Evolutionary conservation across 371 early-diverging fungal species (phyloP), one percentile per base, ranked within the genome.

Genomic region (Zopfochytrium polystomum): DNA sequence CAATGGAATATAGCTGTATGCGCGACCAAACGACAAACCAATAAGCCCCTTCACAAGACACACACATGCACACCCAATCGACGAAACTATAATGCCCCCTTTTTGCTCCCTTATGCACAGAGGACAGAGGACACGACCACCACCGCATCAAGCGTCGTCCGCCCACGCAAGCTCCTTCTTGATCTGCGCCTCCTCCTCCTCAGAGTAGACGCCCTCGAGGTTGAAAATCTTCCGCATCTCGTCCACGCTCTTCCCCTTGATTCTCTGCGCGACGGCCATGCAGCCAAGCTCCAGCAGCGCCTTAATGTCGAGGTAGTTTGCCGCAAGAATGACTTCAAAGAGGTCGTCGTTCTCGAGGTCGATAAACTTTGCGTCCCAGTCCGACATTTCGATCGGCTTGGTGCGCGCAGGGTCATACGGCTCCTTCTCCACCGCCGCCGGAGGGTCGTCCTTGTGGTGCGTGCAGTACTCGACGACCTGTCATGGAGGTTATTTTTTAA

Each of bases 291-390:
- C 90, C 44, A 96, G 77, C 64, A 96, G 77, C 27, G 86, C 88
- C 79, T 93, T 93, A 77, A 97, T 95, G 77, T 95, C 95, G 62
- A 97, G 84, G 71, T 95, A 94, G 80, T 97, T 97, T 49, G 96
- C 91, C 54, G 96, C 97, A 60, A 90, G 67, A 51, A 91, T 88
- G 32, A 93, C 65, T 55, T 91, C 93, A 69, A 85, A 91, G 52
- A 93, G 72, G 0, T 91, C 90, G n/a, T 88, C 91, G 66, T 93
- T 91, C 68, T 93, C 93, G 5, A 91, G 84, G 31, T 84, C 85
- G 53, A 87, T 88, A 60, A 89, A 93, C 60, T 91, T 87, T 27
- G 74, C 72, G 70, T 93, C 93, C 85, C 88, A 89, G 45, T 88
- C 90, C 30, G 81, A 83, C 66, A 87, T 86, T 59, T 86, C 85